Percentiles rank a stretch among this genome's conserved stretches.
phyloP scores from a whole-genome alignment of 768 basidiomycete genomes.

The Suillus tomentosus region DNA sequence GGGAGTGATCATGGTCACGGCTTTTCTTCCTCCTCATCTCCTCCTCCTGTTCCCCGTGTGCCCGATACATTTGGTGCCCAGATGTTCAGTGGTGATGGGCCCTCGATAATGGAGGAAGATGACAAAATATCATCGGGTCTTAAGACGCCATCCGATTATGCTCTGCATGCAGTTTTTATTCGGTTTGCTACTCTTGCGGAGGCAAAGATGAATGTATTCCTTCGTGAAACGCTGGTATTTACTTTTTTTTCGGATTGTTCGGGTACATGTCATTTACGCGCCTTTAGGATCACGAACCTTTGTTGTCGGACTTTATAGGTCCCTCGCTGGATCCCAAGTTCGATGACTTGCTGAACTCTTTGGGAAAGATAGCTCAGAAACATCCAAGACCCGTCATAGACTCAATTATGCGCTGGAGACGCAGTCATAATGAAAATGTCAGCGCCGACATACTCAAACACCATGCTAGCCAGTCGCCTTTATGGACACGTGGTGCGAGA shows the following conservation, averaged over 20 bases:
- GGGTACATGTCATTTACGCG: background rate
- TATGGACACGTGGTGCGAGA: conserved; percentile 33
- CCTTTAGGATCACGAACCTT: conserved; percentile 67
- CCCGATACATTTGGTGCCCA: conserved; percentile 58
- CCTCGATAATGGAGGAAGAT: conserved; percentile 57
- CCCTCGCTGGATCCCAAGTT: conserved; percentile 74
- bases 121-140: conserved; percentile 71
- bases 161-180: conserved; percentile 85
- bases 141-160: conserved; percentile 85
- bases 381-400: conserved; percentile 84
- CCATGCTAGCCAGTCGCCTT: conserved; percentile 42
- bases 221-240: conserved; percentile 68
- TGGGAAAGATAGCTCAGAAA: conserved; percentile 84
- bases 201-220: conserved; percentile 73
- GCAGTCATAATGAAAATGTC: conserved; percentile 63
- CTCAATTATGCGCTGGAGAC: conserved; percentile 85
- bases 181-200: conserved; percentile 83
- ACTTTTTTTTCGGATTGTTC: background rate
- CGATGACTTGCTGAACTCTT: conserved; percentile 80
- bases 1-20: conserved; percentile 68
- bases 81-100: conserved; percentile 50
- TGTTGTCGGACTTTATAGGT: conserved; percentile 69
- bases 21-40: conserved; percentile 49
- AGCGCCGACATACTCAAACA: conserved; percentile 47
- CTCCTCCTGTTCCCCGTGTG: conserved; percentile 79